These are phyloP conservation scores for Coemansia sp. DNA, from an alignment of 192 early-diverging fungal genomes.

Conservation along the genomic window DNA sequence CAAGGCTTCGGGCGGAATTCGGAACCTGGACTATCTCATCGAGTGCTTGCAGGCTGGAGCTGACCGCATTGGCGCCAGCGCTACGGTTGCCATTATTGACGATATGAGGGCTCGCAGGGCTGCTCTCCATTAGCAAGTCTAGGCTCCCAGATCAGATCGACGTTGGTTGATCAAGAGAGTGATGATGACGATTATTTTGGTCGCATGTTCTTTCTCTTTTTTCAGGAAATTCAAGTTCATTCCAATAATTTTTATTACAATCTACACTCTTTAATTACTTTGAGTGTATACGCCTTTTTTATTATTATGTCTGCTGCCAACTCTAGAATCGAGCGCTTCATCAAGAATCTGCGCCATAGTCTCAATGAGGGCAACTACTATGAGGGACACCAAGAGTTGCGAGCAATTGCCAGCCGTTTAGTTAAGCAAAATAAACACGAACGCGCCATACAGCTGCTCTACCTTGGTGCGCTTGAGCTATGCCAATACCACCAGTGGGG, in stretches of 20 bases:
- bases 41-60: constrained; percentile 60
- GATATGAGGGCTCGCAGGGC: constrained; percentile 52
- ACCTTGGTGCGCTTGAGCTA: constrained; percentile 77
- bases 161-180: neutral
- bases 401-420: constrained; percentile 86
- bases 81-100: constrained; percentile 59
- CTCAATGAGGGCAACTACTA: constrained; percentile 89
- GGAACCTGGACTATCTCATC: constrained; percentile 60
- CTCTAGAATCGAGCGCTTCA: constrained; percentile 55
- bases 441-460: constrained; percentile 77
- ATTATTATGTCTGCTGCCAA: constrained; percentile 25
- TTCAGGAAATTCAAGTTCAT: neutral
- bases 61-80: constrained; percentile 62
- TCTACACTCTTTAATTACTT: neutral
- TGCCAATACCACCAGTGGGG: constrained; percentile 80
- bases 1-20: constrained; percentile 65
- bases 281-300: neutral
- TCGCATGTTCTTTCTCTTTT: neutral
- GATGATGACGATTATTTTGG: neutral
- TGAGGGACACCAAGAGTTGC: constrained; percentile 97
- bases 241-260: constrained; percentile 14
- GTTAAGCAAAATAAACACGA: constrained; percentile 85
- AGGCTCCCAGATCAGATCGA: neutral
- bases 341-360: constrained; percentile 67
- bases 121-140: neutral